Conservation (phyloP, 208 protist species). For the Acanthamoeba sp. region DNA sequence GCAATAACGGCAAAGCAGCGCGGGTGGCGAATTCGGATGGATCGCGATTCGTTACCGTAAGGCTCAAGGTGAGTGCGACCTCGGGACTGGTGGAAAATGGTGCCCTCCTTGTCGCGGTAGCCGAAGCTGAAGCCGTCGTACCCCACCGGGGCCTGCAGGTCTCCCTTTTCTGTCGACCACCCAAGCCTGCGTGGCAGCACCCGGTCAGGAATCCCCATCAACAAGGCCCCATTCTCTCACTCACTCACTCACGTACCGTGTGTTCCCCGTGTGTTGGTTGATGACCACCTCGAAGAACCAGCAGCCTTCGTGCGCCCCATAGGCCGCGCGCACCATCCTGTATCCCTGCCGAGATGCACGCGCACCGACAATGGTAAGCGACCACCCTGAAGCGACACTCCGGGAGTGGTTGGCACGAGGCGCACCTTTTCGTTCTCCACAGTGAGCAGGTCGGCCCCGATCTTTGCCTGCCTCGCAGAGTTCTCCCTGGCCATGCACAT, state of each 20-base stretch:
- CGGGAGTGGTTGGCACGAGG: too few species aligned
- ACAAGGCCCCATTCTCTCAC: neutral
- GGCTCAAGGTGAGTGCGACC: conserved; percentile 60
- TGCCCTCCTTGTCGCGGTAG: conserved; percentile 78
- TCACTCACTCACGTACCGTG: neutral
- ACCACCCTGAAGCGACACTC: too few species aligned
- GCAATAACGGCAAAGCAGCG: too few species aligned
- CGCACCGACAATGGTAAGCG: neutral
- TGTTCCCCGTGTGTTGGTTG: conserved; percentile 49
- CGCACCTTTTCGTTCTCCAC: conserved; percentile 51
- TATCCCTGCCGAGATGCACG: conserved; percentile 63
- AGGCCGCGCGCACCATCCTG: conserved; percentile 78
- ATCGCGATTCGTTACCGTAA: too few species aligned
- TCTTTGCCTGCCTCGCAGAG: conserved; percentile 74
- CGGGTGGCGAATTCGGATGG: too few species aligned
- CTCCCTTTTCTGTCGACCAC: conserved; percentile 78
- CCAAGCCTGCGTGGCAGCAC: conserved; percentile 64
- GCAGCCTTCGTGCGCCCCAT: conserved; percentile 59
- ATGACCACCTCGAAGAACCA: conserved; percentile 84
- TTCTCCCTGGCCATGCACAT: conserved; percentile 79
- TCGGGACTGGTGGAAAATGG: conserved; percentile 74
- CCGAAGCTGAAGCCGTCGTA: conserved; percentile 81
- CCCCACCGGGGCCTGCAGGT: conserved; percentile 81
- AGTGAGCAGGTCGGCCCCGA: conserved; percentile 35
- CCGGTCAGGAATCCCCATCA: neutral